These are phyloP conservation scores for Phaeodactylum tricornutum DNA, from an alignment of 108 stramenopile species.

Conservation along the genomic window DNA sequence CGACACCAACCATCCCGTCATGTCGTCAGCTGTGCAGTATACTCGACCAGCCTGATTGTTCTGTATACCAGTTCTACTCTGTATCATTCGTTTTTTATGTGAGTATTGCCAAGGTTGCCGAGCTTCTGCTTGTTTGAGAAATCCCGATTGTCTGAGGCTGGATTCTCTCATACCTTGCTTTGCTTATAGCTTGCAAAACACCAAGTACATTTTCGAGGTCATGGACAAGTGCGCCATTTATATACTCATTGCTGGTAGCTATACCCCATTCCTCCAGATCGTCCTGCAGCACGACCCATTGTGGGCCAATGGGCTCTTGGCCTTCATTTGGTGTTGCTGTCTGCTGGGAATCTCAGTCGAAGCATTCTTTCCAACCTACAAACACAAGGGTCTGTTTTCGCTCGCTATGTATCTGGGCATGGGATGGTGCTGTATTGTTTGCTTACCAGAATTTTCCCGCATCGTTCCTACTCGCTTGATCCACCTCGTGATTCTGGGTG, in stretches of 20 bases:
- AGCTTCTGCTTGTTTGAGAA: too few relatives aligned
- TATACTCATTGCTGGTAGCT: constrained; percentile 91
- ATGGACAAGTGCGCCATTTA: constrained; percentile 95
- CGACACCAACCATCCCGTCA: constrained; percentile 19
- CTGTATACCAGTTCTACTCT: constrained; percentile 82
- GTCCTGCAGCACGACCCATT: constrained; percentile 53
- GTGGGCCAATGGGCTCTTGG: constrained; percentile 46
- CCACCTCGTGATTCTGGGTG: constrained; percentile 51
- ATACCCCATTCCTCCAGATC: constrained; percentile 88
- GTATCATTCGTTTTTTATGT: constrained; percentile 87
- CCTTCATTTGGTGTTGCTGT: constrained; percentile 79
- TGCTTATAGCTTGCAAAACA: constrained; percentile 45
- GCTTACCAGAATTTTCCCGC: constrained; percentile 40
- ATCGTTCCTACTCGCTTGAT: constrained; percentile 31
- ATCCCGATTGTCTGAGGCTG: too few relatives aligned
- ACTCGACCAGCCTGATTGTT: constrained; percentile 61
- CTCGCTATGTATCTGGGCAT: constrained; percentile 78
- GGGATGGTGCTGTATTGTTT: constrained; percentile 69
- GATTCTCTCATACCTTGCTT: too few relatives aligned
- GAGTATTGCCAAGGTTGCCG: too few relatives aligned
- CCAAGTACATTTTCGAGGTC: constrained; percentile 50
- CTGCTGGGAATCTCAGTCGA: constrained; percentile 57
- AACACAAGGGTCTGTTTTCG: constrained; percentile 39
- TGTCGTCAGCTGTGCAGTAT: constrained; percentile 54
- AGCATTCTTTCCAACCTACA: constrained; percentile 43